Evolutionary conservation across 495 filamentous ascomycete species (phyloP), one percentile per base, ranked within the genome.

Genomic region (Zalerion maritima): DNA sequence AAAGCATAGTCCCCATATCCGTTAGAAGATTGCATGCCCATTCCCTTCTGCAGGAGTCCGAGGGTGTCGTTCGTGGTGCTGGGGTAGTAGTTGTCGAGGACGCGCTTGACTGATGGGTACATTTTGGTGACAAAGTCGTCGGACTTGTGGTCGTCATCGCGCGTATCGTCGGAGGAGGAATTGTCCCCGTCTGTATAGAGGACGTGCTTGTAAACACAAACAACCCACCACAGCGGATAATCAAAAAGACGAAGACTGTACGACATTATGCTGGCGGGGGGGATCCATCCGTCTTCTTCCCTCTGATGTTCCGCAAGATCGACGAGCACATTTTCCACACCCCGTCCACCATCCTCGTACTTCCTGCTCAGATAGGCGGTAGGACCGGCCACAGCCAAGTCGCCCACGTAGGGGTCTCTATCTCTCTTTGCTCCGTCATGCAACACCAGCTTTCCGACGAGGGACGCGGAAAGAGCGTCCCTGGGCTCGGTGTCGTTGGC

Each of bases 1-100:
- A 65, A 65, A n/a, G 54, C 58, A 31, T 55, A 65, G 37, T 65
- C 60, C 4, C 60, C 60, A 33, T 62, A 62, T 14, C 47, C 44
- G 20, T 37, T 45, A 12, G 42, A 50, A n/a, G n/a, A n/a, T n/a
- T n/a, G n/a, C 4, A 29, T 14, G 12, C 42, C 42, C 18, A 46
- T 5, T 3, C 42, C 42, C 17, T 57, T 54, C 28, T 47, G 43
- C 4, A 65, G 46, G 2, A 65, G 49, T 1, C 46, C 40, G 10
- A 47, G 54, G 2, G 36, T 32, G 3, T 26, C 11, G 24, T 55
- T 41, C 4, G 47, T 53, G 26, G 52, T 41, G 0, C 46, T 37
- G 8, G 42, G 38, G 40, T 59, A 59, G 36, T 49, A 59, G 4
- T 35, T 47, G 26, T 65, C 56, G 3, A 65, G 41, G 5, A 45